Evolutionary conservation across 352 stramenopile genomes (phyloP).

Genomic region (Pythium aquatile): DNA sequence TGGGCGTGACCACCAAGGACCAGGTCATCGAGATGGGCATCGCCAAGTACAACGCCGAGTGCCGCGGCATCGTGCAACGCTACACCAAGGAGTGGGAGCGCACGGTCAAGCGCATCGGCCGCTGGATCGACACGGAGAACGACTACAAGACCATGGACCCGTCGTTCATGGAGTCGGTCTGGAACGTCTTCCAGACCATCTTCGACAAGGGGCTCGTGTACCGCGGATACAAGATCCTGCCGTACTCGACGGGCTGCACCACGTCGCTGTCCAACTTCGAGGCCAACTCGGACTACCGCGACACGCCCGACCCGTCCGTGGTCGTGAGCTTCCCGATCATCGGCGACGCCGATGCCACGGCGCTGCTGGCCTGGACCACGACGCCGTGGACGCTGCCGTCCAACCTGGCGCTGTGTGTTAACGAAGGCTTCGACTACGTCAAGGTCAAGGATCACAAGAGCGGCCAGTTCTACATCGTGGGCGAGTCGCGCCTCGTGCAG

Average conservation of each 20-base stretch:
- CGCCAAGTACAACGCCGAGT: slow-evolving; percentile 98
- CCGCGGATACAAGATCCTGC: slow-evolving; percentile 99
- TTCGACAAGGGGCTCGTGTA: slow-evolving; percentile 99
- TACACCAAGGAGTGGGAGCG: slow-evolving; percentile 99
- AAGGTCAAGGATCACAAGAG: slow-evolving; percentile 95
- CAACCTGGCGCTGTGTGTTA: slow-evolving; percentile 98
- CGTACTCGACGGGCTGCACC: slow-evolving; percentile 97
- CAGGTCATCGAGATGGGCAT: slow-evolving; percentile 98
- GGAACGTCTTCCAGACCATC: slow-evolving; percentile 99
- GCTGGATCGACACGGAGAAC: slow-evolving; percentile 99
- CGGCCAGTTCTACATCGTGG: slow-evolving; percentile 93
- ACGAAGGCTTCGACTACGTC: slow-evolving; percentile 96
- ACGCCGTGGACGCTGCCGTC: slow-evolving; percentile 99
- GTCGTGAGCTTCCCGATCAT: slow-evolving; percentile 96
- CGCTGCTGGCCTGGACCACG: slow-evolving; percentile 97
- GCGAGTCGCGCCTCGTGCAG: slow-evolving; percentile 91
- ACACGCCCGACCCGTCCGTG: slow-evolving; percentile 97
- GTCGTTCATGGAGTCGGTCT: slow-evolving; percentile 99
- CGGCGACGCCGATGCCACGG: slow-evolving; percentile 74
- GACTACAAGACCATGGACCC: slow-evolving; percentile 99
- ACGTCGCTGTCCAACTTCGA: slow-evolving; percentile 99
- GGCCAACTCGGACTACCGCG: slow-evolving; percentile 99
- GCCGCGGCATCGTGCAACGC: slow-evolving; percentile 95
- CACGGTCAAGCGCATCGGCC: slow-evolving; percentile 96
- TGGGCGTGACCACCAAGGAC: slow-evolving; percentile 97